A percentile compares a stretch with the other conserved stretches of the same genome.
phyloP scores from a whole-genome alignment of 306 rosid genomes.

The Citrullus colocynthis region DNA sequence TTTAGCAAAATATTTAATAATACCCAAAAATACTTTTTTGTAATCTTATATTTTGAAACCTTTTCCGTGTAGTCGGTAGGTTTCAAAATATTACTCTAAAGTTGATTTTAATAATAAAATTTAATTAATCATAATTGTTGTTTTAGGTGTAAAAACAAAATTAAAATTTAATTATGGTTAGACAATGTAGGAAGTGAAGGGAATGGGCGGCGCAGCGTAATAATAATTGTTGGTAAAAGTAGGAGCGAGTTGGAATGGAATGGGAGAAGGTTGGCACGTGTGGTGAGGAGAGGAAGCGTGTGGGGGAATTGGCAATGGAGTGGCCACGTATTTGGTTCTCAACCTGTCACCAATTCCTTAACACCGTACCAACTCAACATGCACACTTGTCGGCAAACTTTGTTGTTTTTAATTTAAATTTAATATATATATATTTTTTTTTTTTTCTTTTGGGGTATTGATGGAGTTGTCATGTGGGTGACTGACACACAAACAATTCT shows the following conservation, averaged over 20 bases:
- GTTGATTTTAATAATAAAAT: too few species aligned
- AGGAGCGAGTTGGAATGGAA: background rate
- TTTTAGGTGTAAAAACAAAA: too few species aligned
- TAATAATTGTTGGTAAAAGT: background rate
- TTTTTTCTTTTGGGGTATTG: background rate
- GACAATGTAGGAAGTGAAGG: too few species aligned
- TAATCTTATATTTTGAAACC: too few species aligned
- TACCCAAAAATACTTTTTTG: too few species aligned
- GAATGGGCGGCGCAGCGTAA: too few species aligned
- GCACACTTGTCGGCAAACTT: conserved; percentile 1
- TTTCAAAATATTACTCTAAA: too few species aligned
- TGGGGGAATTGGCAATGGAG: background rate
- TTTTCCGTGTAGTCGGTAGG: too few species aligned
- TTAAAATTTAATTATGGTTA: too few species aligned
- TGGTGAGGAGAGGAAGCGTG: background rate
- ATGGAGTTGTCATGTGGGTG: background rate
- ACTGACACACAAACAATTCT: background rate
- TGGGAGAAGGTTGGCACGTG: background rate
- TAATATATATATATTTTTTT: background rate
- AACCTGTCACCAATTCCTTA: background rate
- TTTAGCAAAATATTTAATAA: too few species aligned
- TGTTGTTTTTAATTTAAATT: background rate
- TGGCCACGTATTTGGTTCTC: background rate
- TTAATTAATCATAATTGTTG: too few species aligned
- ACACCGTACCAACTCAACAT: background rate